Conservation (phyloP, 306 rosid genomes). For the Prunus dulcis region DNA sequence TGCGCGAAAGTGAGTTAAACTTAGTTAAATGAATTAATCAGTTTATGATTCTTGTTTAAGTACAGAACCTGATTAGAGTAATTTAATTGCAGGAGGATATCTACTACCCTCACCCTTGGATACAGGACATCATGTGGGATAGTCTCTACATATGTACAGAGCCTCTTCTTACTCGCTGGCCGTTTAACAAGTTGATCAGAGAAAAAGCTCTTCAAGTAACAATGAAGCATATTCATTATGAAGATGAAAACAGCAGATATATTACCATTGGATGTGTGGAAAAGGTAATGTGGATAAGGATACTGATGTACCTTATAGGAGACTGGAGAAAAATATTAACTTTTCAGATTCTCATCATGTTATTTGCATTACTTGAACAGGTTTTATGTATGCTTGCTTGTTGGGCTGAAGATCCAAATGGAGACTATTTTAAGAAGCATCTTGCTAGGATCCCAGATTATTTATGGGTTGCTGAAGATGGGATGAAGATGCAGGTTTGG, state of each 20-base stretch:
- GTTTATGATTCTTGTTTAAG: neutral
- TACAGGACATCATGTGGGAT: constrained; percentile 74
- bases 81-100: constrained; percentile 48
- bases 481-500: constrained; percentile 24
- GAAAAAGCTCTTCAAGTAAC: constrained; percentile 58
- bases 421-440: constrained; percentile 38
- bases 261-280: constrained; percentile 58
- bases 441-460: constrained; percentile 29
- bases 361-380: neutral
- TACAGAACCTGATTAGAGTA: neutral
- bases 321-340: neutral
- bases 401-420: constrained; percentile 38
- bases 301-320: no score
- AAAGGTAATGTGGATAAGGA: constrained; percentile 36
- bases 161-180: constrained; percentile 76
- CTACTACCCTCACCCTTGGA: constrained; percentile 53
- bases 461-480: constrained; percentile 40
- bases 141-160: constrained; percentile 47
- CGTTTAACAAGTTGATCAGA: constrained; percentile 52
- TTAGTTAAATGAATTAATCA: neutral
- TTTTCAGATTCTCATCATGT: neutral
- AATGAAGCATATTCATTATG: constrained; percentile 76
- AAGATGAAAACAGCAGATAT: constrained; percentile 66
- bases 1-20: constrained; percentile 46
- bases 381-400: constrained; percentile 22